Evolutionary conservation across 306 rosid genomes (phyloP), one percentile per base, ranked within the genome.

Genomic region (Acacia crassicarpa): DNA sequence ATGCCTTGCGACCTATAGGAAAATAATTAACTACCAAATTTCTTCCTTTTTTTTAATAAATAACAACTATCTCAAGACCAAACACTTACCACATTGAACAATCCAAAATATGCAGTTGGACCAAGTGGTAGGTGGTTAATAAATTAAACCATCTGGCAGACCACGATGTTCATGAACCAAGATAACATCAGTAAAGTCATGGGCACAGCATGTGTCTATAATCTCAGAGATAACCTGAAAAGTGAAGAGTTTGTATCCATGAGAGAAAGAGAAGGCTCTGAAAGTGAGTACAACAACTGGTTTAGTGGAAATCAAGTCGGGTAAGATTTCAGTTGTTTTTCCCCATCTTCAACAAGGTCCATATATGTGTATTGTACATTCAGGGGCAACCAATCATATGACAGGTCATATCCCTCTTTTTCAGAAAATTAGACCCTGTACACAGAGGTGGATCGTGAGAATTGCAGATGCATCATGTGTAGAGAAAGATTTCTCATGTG

Each of bases 81-180:
- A 38, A 46, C 63, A 89, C 98, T 81, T 86, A 92, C 99, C 91
- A 93, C 98, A 49, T 95, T 93, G 85, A 65, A 84, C 76, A 95
- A 87, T 74, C 93, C 94, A 87, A 95, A 95, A 90, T 91, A 93
- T 78, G 98, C 98, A 63, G 98, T 93, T 69, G 99, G 99, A 69
- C 99, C 99, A 83, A 83, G 93, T 59, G 99, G 98, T 40, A 93
- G 85, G 85, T 95, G 97, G 86, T 91, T 87, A 80, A 93, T 89
- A 27, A 75, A 89, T 91, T 81, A 95, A 84, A 71, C 96, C 99
- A 91, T 91, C 98, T 20, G 99, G 99, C 62, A 89, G 92, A 78
- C 97, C 99, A 46, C 98, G 97, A 86, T 95, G 98, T 82, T 95
- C 99, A 85, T 95, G 98, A 76, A 93, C 97, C 80, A 93, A 84